Base-by-base conservation (phyloP, 108 stramenopile genomes). In the Skeletonema potamos region DNA sequence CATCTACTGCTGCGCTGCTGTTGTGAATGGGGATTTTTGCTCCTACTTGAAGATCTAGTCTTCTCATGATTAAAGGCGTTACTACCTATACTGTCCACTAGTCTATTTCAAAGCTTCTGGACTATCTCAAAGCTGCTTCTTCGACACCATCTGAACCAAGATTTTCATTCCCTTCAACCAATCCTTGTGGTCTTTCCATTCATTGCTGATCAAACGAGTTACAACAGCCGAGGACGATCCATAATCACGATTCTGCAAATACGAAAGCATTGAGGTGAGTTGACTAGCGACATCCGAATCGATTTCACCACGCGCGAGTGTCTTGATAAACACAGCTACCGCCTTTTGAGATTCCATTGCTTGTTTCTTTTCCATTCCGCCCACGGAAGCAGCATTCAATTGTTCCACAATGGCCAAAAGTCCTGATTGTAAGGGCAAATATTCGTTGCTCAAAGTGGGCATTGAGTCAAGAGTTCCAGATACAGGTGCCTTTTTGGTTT, bases 81-180 rank as follows among this genome's bases (percentile, higher is more conserved):
- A 34, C 15, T 44, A 44, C 4, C 48, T 51, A 51, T 51, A 22
- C 22, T 24, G 22, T 18, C 8, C 3, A n/a, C 39, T n/a, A 3
- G 36, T 41, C 39, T 41, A 15, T 51, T n/a, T 51, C 20, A 2
- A 51, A 6, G n/a, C 48, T 24, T 24, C 48, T 51, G n/a, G 15
- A 41, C 15, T 11, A 15, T 20, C 61, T 75, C 65, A 75, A 70
- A 66, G 34, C 36, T 64, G 76, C 79, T 87, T 82, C 78, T 94
- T 96, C 22, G 86, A 84, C n/a, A 77, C 85, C 54, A 98, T 87
- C 66, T 93, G 94, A 29, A 95, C 76, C 64, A 98, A 67, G 71
- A 88, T 80, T 69, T 98, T 98, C 79, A 95, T 74, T 22, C 96
- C 97, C 84, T 97, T 97, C 63, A 98, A 85, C 96, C 96, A 98